Evolutionary conservation across 208 protist species (phyloP), one percentile per base, ranked within the genome.

Genomic region (Jaenimonas drosophilae): DNA sequence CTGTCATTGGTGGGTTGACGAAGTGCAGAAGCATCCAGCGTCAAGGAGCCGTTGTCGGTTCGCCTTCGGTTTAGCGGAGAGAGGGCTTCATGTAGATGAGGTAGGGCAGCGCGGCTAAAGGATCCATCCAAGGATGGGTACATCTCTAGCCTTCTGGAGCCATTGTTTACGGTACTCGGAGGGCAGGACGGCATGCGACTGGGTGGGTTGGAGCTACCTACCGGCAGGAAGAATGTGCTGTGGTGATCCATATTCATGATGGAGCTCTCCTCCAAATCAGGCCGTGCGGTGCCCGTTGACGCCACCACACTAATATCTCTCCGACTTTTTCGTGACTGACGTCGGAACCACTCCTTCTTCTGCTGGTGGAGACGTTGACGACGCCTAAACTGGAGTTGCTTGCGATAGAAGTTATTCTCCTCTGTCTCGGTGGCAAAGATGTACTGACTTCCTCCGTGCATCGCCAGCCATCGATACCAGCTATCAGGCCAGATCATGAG

Each of bases 401-500:
- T 54, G 7, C 53, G 57, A 53, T 91, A 88, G 55, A 91, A 91
- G 21, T 31, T 47, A 4, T 49, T 64, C 54, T 95, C 83, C 53
- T 91, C 78, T 1, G 30, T 47, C 21, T 92, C 77, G 4, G 56
- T 78, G 37, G 47, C 37, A 49, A 95, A 95, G 64, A 95, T 77
- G 62, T 95, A 95, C 66, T 88, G 82, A 20, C 79, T 86, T n/a
- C 83, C 80, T 27, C 88, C 88, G 50, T 92, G 88, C 11, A 71
- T 70, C 23, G 57, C 55, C 26, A 95, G 52, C 81, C 83, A 95
- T 28, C 62, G 64, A 42, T 91, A 85, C 80, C 83, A 95, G 45
- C 58, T 55, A 50, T 89, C 64, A 2, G 76, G 80, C 88, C 88
- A 95, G 42, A 88, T 70, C 62, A 91, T 82, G 32, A 54, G 43